A percentile compares a stretch with the other conserved stretches of the same genome.
phyloP scores from a whole-genome alignment of 2,329 filamentous ascomycete genomes.

The Penicillium sp. region DNA sequence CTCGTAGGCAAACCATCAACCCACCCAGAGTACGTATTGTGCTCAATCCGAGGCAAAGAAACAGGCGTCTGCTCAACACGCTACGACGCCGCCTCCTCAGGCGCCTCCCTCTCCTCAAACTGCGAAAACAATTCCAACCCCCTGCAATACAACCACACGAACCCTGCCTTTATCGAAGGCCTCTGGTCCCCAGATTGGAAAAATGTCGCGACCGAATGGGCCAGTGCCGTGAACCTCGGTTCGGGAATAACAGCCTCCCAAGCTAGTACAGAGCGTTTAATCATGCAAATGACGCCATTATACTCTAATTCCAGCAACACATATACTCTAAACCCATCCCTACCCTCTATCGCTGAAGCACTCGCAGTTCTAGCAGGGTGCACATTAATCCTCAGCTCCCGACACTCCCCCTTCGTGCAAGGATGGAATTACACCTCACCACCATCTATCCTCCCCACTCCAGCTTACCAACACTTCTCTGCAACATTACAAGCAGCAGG shows the following conservation, averaged over 20 bases:
- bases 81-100: conserved; percentile 51
- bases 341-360: conserved; percentile 69
- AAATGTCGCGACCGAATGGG: conserved; percentile 54
- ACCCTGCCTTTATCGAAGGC: conserved; percentile 32
- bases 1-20: conserved; percentile 53
- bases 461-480: conserved; percentile 58
- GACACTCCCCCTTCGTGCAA: conserved; percentile 58
- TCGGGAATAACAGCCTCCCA: conserved; percentile 53
- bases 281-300: conserved; percentile 52
- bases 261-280: conserved; percentile 56
- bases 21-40: conserved; percentile 58
- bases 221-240: conserved; percentile 52
- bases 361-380: conserved; percentile 65
- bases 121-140: conserved; percentile 58
- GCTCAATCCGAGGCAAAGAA: conserved; percentile 60
- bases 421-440: conserved; percentile 48
- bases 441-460: conserved; percentile 37
- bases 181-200: conserved; percentile 50
- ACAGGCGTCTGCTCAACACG: conserved; percentile 63
- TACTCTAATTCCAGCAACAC: conserved; percentile 27
- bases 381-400: conserved; percentile 59
- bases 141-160: conserved; percentile 52
- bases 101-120: conserved; percentile 56
- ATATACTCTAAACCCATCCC: conserved; percentile 43
- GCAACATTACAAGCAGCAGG: conserved; percentile 61